These are phyloP conservation scores for Arthrobotrys entomopaga DNA, from an alignment of 2,329 filamentous ascomycete genomes.

Conservation along the genomic window DNA sequence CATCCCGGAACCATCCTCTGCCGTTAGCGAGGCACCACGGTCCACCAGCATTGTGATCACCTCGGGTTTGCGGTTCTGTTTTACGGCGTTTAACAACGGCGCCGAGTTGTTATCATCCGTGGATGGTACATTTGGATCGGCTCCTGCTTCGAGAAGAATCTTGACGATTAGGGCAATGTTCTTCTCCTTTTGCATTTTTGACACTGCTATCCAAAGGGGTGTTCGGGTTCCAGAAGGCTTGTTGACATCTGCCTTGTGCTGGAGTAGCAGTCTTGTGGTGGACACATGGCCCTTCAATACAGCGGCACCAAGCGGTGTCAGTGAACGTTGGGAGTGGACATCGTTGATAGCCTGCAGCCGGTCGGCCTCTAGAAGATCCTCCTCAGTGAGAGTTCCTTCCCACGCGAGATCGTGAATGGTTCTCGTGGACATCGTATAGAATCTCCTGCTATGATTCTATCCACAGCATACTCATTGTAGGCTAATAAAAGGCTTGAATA, in stretches of 20 bases:
- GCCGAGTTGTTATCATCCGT: slow-evolving; percentile 10
- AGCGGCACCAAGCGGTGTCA: slow-evolving; percentile 20
- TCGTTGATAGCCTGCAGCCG: slow-evolving; percentile 6
- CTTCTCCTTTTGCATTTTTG: not conserved
- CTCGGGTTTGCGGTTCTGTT: not conserved
- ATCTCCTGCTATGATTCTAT: not conserved
- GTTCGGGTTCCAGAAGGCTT: slow-evolving; percentile 21
- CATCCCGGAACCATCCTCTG: slow-evolving; percentile 1
- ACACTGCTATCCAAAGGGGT: slow-evolving; percentile 29
- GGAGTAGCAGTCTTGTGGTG: slow-evolving; percentile 7
- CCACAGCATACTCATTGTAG: not conserved
- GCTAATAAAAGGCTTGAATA: too few relatives aligned
- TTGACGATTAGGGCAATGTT: slow-evolving; percentile 15
- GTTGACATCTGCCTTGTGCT: slow-evolving; percentile 23
- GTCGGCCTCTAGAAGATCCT: slow-evolving; percentile 7
- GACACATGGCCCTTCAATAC: slow-evolving; percentile 24
- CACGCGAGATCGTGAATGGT: slow-evolving; percentile 15
- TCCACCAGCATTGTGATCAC: slow-evolving; percentile 16
- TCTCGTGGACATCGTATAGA: slow-evolving; percentile 7
- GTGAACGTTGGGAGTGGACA: slow-evolving; percentile 2
- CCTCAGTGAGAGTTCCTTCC: slow-evolving; percentile 22
- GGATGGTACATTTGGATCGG: slow-evolving; percentile 24
- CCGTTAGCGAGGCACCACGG: not conserved
- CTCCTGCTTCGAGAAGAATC: slow-evolving; percentile 25
- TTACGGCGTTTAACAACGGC: slow-evolving; percentile 19